Percentiles rank a stretch among this genome's conserved stretches.
These are phyloP conservation scores for Colletotrichum salicis DNA, from an alignment of 2,329 filamentous ascomycete genomes.

Conservation along the genomic window DNA sequence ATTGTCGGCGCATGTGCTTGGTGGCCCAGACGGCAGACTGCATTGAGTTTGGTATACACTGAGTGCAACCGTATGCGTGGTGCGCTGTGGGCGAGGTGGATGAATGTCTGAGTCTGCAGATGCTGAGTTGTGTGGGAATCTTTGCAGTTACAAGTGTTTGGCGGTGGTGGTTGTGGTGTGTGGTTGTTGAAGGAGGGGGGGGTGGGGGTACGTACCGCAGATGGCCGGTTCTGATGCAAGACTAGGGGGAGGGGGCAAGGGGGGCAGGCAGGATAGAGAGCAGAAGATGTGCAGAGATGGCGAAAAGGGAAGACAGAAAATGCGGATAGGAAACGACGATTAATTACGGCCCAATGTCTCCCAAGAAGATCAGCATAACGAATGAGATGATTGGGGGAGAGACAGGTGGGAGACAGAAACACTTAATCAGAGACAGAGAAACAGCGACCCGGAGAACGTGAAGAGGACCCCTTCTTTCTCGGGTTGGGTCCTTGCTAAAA, in stretches of 20 bases:
- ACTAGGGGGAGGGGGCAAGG: neutral
- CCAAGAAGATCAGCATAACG: neutral
- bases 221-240: neutral
- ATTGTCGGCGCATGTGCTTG: neutral
- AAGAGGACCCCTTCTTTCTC: constrained; percentile 8
- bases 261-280: neutral
- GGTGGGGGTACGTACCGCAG: constrained; percentile 2
- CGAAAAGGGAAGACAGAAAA: neutral
- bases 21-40: constrained; percentile 14
- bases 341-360: neutral
- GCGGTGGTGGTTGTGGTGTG: neutral
- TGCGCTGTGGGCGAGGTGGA: constrained; percentile 7
- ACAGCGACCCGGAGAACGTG: neutral
- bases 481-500: constrained; percentile 1
- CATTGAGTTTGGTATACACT: constrained; percentile 19
- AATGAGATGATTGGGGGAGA: neutral
- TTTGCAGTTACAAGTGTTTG: neutral
- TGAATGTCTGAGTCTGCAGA: constrained; percentile 25
- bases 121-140: neutral
- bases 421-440: neutral
- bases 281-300: neutral
- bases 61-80: constrained; percentile 18
- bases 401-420: neutral
- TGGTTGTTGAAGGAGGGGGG: neutral
- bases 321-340: neutral